Percentiles rank a stretch among this genome's conserved stretches.
These are phyloP conservation scores for Heterococcus sp. DNA, from an alignment of 108 stramenopile species.

Conservation along the genomic window DNA sequence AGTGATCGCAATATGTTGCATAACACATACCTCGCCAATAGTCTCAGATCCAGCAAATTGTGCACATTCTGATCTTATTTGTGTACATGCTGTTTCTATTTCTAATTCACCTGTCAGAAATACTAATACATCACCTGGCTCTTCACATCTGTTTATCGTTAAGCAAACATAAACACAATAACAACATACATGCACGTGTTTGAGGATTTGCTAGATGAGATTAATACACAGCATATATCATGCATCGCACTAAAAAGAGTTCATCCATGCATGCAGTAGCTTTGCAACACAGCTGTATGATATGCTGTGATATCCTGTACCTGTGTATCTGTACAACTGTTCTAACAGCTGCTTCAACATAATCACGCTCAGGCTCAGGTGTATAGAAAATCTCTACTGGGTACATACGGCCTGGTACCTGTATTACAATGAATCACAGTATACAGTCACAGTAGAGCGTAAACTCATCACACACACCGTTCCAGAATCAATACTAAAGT, in stretches of 20 bases:
- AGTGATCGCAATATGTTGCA: background rate
- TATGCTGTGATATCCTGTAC: too few species aligned
- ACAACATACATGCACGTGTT: too few species aligned
- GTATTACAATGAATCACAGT: too few species aligned
- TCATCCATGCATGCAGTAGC: too few species aligned
- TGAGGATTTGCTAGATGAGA: too few species aligned
- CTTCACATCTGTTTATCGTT: constrained; percentile 66
- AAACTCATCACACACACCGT: too few species aligned
- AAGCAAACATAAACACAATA: too few species aligned
- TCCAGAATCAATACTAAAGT: too few species aligned
- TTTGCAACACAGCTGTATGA: too few species aligned
- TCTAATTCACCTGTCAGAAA: constrained; percentile 98
- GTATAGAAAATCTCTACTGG: constrained; percentile 97
- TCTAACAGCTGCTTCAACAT: constrained; percentile 93
- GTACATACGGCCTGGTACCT: constrained; percentile 93
- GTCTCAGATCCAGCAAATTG: background rate
- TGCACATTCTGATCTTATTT: constrained; percentile 69
- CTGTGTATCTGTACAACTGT: constrained; percentile 92
- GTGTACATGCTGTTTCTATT: constrained; percentile 94
- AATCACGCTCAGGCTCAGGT: constrained; percentile 92
- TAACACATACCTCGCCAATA: background rate
- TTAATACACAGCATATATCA: too few species aligned
- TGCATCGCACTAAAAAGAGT: too few species aligned
- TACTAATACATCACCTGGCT: constrained; percentile 92
- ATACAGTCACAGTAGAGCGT: too few species aligned